A percentile compares a stretch with the other conserved stretches of the same genome.
Evolutionary conservation across 2,329 filamentous ascomycete species (phyloP).

Genomic region (Zasmidium cellare): DNA sequence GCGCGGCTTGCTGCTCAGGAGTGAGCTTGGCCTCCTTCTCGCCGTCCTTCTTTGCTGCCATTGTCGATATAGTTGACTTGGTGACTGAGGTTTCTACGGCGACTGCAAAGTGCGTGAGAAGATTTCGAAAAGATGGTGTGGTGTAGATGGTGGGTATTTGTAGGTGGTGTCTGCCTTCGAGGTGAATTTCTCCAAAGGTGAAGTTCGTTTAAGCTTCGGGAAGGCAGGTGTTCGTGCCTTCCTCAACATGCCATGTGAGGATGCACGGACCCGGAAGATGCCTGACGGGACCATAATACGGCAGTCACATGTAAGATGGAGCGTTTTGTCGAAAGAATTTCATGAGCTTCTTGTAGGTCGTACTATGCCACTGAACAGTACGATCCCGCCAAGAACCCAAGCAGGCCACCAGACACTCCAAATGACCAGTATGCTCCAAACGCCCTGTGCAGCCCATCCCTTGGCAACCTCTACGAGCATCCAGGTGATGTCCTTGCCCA

Average conservation of each 20-base stretch:
- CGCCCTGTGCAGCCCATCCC: constrained; percentile 34
- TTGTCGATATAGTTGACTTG: constrained; percentile 6
- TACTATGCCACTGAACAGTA: constrained; percentile 24
- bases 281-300: neutral
- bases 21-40: constrained; percentile 32
- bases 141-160: neutral
- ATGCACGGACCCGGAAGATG: neutral
- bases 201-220: neutral
- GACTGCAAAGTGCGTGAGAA: neutral
- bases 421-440: constrained; percentile 32
- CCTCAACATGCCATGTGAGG: constrained; percentile 2
- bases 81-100: neutral
- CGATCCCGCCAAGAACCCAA: constrained; percentile 30
- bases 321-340: neutral
- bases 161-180: neutral
- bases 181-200: neutral
- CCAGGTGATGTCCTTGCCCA: constrained; percentile 19
- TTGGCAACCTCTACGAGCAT: constrained; percentile 32
- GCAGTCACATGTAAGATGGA: neutral
- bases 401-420: constrained; percentile 37
- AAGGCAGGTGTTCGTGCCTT: constrained; percentile 5
- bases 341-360: neutral
- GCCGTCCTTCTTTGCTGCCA: constrained; percentile 34
- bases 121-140: neutral
- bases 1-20: constrained; percentile 29